Base-by-base conservation (phyloP, 1,284 basidiomycete genomes). In the Irpex sp. region DNA sequence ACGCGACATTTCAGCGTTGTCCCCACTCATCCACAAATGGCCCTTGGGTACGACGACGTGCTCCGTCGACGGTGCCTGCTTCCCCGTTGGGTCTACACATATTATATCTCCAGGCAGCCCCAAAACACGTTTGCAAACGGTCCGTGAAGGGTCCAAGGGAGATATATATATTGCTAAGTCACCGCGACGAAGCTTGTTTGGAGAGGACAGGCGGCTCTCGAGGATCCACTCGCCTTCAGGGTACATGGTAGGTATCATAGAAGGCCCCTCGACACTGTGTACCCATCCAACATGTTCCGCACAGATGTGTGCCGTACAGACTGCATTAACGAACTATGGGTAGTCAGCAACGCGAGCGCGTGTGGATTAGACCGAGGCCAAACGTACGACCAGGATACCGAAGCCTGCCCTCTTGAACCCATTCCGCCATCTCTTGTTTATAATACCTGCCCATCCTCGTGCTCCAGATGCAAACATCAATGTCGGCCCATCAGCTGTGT, bases 11-110 rank as follows among this genome's bases (percentile, higher is more conserved):
- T 84, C 81, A 62, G 92, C 79, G 69, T 99, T 99, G 78, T 99
- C 97, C 11, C 97, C 97, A 33, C 82, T 85, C 51, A 97, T 80
- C 96, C 96, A 99, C n/a, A 98, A 75, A 74, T 95, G 92, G 1
- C 93, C 93, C 69, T 84, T 84, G 1, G 94, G 93, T 6, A 96
- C 77, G 33, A 88, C 73, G 15, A 93, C 83, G 69, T 93, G 92
- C 71, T 89, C 89, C 49, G 78, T 83, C 9, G 83, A 85, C 21
- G 83, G 83, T 19, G 85, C 83, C 66, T 77, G 76, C 63, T 77
- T 68, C n/a, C 87, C 87, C 3, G 86, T 89, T 53, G 81, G 96
- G 81, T 98, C 95, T 33, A 97, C 87, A 66, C 94, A 94, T 26
- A 98, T 75, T 19, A 90, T 78, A 74, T 99, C 97, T 1, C 97